These are phyloP conservation scores for Colletotrichum neosansevieriae DNA, from an alignment of 2,329 filamentous ascomycete genomes.

Conservation along the genomic window DNA sequence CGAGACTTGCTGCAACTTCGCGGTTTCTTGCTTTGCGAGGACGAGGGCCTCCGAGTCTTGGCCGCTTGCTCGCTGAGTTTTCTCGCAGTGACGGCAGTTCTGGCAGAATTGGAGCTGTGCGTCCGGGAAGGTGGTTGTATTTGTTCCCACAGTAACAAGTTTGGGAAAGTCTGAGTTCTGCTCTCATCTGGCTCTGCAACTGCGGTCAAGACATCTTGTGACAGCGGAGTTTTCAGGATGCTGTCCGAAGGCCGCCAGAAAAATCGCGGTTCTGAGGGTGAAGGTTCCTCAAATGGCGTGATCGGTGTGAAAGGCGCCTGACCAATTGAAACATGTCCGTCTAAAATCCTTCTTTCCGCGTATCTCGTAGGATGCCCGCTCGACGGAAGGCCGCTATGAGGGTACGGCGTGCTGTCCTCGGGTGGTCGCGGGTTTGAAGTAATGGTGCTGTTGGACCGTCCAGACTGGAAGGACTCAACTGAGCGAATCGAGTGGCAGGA, in stretches of 20 bases:
- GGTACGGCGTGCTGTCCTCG: slow-evolving; percentile 31
- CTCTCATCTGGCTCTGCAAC: no score
- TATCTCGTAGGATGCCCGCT: slow-evolving; percentile 42
- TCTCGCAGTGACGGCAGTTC: no score
- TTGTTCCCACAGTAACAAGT: no score
- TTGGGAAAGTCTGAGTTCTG: no score
- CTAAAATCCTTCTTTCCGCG: no score
- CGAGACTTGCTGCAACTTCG: no score
- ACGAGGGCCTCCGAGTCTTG: no score
- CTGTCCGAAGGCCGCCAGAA: slow-evolving; percentile 43
- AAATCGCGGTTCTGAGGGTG: slow-evolving; percentile 40
- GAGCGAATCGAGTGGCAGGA: background rate
- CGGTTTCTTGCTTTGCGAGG: no score
- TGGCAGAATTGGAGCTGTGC: no score
- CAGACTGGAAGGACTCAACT: background rate
- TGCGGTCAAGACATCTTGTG: no score
- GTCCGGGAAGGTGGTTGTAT: no score
- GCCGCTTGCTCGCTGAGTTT: no score
- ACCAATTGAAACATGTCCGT: slow-evolving; percentile 24
- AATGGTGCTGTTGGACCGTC: background rate
- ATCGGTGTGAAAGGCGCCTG: slow-evolving; percentile 34
- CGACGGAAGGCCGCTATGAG: slow-evolving; percentile 39
- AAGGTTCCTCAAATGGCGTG: slow-evolving; percentile 42
- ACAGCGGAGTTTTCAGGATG: slow-evolving; percentile 1
- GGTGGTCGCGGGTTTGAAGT: slow-evolving; percentile 11